phyloP scores from a whole-genome alignment of 192 early-diverging fungal species.

The Chytriomyces sp. region DNA sequence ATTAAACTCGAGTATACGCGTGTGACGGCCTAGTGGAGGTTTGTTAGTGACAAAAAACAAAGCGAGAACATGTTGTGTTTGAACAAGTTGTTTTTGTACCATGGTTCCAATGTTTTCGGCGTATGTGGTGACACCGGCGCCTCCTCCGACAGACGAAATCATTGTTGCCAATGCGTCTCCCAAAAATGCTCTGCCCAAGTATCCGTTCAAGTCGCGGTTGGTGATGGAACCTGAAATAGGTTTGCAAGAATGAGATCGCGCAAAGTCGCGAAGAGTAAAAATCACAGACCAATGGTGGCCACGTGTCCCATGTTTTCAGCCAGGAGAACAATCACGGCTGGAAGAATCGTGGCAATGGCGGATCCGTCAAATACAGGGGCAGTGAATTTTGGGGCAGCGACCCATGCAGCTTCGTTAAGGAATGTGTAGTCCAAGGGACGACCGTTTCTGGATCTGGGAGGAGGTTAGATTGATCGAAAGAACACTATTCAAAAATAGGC shows the following conservation, averaged over 20 bases:
- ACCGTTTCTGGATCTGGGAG: slow-evolving; percentile 5
- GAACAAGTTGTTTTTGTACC: slow-evolving; percentile 7
- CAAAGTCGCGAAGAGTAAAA: too few relatives aligned
- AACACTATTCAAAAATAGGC: slow-evolving; percentile 22
- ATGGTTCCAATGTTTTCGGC: slow-evolving; percentile 66
- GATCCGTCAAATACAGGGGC: slow-evolving; percentile 50
- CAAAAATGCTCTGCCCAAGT: slow-evolving; percentile 59
- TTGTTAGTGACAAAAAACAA: not conserved
- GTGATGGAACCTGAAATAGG: slow-evolving; percentile 43
- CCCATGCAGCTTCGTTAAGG: slow-evolving; percentile 51
- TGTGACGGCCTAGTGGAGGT: slow-evolving; percentile 45
- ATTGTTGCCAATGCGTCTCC: slow-evolving; percentile 67
- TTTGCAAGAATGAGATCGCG: too few relatives aligned
- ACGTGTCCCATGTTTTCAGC: slow-evolving; percentile 68
- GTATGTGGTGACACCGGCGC: slow-evolving; percentile 62
- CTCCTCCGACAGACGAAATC: slow-evolving; percentile 51
- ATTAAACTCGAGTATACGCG: slow-evolving; percentile 60
- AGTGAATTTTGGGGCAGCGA: slow-evolving; percentile 53
- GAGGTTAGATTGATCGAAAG: not conserved
- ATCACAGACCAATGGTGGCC: slow-evolving; percentile 48
- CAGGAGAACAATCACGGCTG: slow-evolving; percentile 57
- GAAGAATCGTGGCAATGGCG: slow-evolving; percentile 60
- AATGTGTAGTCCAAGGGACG: slow-evolving; percentile 34
- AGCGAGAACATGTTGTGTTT: too few relatives aligned
- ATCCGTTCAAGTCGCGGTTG: slow-evolving; percentile 49